Evolutionary conservation across 176 grass and related monocot species (phyloP).

Genomic region (Bothriochloa decipiens): DNA sequence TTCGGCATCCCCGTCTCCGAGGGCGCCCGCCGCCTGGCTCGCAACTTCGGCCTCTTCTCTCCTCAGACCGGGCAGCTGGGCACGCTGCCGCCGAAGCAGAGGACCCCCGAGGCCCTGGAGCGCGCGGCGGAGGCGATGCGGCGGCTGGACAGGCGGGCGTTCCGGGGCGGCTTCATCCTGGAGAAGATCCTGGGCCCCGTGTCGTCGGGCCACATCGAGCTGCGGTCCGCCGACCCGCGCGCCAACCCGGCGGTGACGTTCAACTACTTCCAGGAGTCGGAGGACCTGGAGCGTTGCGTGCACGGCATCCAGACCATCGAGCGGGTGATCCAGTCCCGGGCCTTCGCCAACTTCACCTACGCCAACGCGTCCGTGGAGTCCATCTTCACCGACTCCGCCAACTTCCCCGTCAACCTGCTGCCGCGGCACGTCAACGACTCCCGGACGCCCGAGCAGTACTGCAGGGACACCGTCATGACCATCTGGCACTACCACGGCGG

Average conservation of each 20-base stretch:
- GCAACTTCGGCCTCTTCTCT: slow-evolving; percentile 73
- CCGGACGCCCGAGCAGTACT: slow-evolving; percentile 74
- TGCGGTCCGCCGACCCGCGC: slow-evolving; percentile 58
- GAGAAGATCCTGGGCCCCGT: slow-evolving; percentile 82
- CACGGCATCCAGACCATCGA: slow-evolving; percentile 66
- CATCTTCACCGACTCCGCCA: slow-evolving; percentile 59
- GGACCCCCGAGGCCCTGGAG: slow-evolving; percentile 63
- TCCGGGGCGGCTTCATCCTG: slow-evolving; percentile 81
- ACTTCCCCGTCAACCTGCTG: slow-evolving; percentile 69
- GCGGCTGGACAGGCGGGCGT: slow-evolving; percentile 49
- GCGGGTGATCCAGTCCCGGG: slow-evolving; percentile 57
- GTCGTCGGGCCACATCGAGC: slow-evolving; percentile 68
- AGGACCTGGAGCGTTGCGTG: slow-evolving; percentile 69
- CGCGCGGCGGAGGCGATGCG: slow-evolving; percentile 60
- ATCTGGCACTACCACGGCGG: slow-evolving; percentile 97
- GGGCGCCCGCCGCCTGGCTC: slow-evolving; percentile 11
- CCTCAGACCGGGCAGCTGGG: slow-evolving; percentile 71
- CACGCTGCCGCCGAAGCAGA: slow-evolving; percentile 69
- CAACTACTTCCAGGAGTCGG: slow-evolving; percentile 86
- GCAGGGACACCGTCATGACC: slow-evolving; percentile 73
- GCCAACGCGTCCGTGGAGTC: slow-evolving; percentile 55
- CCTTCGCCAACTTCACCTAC: slow-evolving; percentile 74
- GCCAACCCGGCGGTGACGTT: slow-evolving; percentile 82
- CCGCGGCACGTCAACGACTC: slow-evolving; percentile 70
- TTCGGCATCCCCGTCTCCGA: slow-evolving; percentile 52